Evolutionary conservation across 2,329 filamentous ascomycete genomes (phyloP), one percentile per base, ranked within the genome.

Genomic region (Zymoseptoria brevis): DNA sequence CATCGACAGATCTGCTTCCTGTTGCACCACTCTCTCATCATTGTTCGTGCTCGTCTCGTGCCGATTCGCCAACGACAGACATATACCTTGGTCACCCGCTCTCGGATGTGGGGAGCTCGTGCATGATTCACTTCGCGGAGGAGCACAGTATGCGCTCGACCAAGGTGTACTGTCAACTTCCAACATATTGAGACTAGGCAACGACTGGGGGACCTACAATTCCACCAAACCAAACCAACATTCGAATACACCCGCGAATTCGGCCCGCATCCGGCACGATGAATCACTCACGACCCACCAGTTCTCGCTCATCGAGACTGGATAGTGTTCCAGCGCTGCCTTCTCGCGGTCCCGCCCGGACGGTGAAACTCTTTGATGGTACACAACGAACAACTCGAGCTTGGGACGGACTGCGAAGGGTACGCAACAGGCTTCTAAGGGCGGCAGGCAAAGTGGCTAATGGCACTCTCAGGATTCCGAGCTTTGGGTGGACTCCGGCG

Each of bases 401-500:
- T 19, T 65, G 63, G 63, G 61, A 65, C 21, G 57, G 58, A 24
- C 54, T 65, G 13, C 59, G 63, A 24, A 65, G 54, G 60, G 60
- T 62, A 51, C 48, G 55, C 35, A 41, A 41, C 35, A 29, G 16
- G 4, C 35, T 24, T 16, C 9, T 4, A 1, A 21, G 13, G 7
- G 53, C 22, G 16, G n/a, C 16, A 24, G n/a, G 41, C 13, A 16
- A 13, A 13, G 24, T 21, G 11, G 29, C 30, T 35, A 22, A 41
- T 9, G 21, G 13, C 13, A 49, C 21, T 24, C 5, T 50, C 26
- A 30, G 88, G 88, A 92, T 65, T 77, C 82, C 2, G 88, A 90
- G 64, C 76, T 93, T 2, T 92, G 86, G 86, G 79, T 80, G 61
- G 77, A 80, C 9, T 75, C 85, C 62, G 88, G 86, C 13, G 84